These are phyloP conservation scores for Limnomonas spitsbergensis DNA, from an alignment of 139 green algal species.

Conservation along the genomic window DNA sequence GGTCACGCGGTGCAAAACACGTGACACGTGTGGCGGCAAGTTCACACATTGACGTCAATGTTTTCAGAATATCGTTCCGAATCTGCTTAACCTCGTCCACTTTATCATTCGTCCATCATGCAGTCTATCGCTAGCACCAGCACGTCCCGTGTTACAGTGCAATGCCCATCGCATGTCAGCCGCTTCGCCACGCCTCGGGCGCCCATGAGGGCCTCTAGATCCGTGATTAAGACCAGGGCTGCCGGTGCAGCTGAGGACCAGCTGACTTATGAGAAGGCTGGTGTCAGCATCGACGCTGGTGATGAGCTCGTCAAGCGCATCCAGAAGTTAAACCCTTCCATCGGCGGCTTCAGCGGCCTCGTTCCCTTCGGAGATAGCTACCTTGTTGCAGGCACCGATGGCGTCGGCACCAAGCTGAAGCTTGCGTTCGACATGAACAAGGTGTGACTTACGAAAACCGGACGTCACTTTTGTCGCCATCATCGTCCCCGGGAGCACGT, in stretches of 20 bases:
- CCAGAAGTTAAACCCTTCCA: slow-evolving; percentile 84
- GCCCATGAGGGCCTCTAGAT: neutral
- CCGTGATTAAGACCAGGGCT: neutral
- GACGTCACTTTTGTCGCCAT: slow-evolving; percentile 80
- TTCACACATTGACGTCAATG: too few relatives aligned
- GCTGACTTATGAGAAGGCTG: slow-evolving; percentile 85
- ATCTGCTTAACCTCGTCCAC: too few relatives aligned
- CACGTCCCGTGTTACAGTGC: neutral
- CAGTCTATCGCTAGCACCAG: neutral
- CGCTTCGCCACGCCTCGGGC: neutral
- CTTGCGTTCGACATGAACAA: slow-evolving; percentile 94
- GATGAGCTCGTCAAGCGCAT: slow-evolving; percentile 94
- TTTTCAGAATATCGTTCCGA: too few relatives aligned
- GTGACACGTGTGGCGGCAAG: neutral
- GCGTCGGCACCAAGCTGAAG: slow-evolving; percentile 98
- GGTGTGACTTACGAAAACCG: slow-evolving; percentile 22
- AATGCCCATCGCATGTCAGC: neutral
- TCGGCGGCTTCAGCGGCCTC: slow-evolving; percentile 93
- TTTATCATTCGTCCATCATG: neutral
- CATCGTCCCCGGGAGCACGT: too few relatives aligned
- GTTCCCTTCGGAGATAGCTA: slow-evolving; percentile 96
- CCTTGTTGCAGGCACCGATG: slow-evolving; percentile 94
- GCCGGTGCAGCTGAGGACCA: slow-evolving; percentile 23
- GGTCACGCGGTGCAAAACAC: too few relatives aligned
- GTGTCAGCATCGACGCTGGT: slow-evolving; percentile 96